Evolutionary conservation across 805 yeast genomes (phyloP), one percentile per base, ranked within the genome.

Genomic region (Isabelozyma gotoi): DNA sequence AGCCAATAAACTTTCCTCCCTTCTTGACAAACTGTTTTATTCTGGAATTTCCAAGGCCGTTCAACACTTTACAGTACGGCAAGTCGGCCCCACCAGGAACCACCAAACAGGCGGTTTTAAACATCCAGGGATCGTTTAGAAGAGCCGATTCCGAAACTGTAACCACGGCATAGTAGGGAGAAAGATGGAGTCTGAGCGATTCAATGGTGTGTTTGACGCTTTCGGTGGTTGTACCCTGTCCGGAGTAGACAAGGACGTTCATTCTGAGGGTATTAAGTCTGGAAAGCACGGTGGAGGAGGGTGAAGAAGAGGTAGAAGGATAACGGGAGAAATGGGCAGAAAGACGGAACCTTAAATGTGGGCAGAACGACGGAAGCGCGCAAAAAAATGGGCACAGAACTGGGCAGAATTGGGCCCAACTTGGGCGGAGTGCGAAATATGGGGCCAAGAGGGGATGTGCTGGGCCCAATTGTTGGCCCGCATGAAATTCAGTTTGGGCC

Each of bases 81-180:
- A 89, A 67, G 60, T 94, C 99, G 0, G 98, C 97, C 6, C 99
- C 99, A 3, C 99, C 99, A 0, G 99, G 99, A 19, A 94, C 63
- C 1, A 90, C 96, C 35, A 94, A 59, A 49, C 88, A 68, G 0
- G 95, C 71, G 0, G 97, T 87, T 55, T 87, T 87, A 6, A 78
- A 55, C 49, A 77, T 76, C 99, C 99, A 94, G 0, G 99, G 97
- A 55, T 94, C 97, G 18, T 80, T 76, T 40, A 77, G 63, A 15
- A 94, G 58, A 0, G 85, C 78, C 12, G 67, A 62, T 14, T 86
- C 81, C 24, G 81, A 80, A 1, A 88, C 84, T 1, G 86, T 75
- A 15, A 81, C 71, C 3, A 94, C 97, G 0, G 96, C 96, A 62
- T 94, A 94, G 63, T 84, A 74, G 0, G 97, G 97, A 2, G 96